Evolutionary conservation across 1,284 basidiomycete genomes (phyloP).

Genomic region (Tetrapyrgos nigripes): DNA sequence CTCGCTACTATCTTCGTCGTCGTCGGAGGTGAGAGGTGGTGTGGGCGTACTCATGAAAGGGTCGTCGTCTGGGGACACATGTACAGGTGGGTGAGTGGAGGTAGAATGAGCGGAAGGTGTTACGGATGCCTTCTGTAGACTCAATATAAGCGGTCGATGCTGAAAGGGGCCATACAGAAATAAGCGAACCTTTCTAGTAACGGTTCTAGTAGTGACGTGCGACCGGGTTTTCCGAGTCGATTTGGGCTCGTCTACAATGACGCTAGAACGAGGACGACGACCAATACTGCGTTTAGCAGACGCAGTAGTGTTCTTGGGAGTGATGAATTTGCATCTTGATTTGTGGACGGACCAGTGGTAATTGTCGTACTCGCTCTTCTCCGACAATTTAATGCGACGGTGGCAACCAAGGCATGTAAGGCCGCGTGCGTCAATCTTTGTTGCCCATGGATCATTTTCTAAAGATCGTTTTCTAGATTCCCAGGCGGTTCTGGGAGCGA

Average conservation of each 20-base stretch:
- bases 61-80: no score
- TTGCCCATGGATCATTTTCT: constrained; percentile 54
- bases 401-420: constrained; percentile 66
- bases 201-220: no score
- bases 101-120: no score
- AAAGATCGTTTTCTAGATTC: constrained; percentile 53
- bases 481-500: constrained; percentile 34
- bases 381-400: constrained; percentile 66
- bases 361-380: constrained; percentile 68
- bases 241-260: no score
- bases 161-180: no score
- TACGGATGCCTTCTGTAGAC: no score
- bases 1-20: constrained; percentile 30
- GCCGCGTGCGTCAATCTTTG: constrained; percentile 54
- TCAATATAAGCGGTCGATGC: no score
- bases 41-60: constrained; percentile 16
- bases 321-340: constrained; percentile 50
- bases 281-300: no score
- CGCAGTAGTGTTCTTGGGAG: not conserved
- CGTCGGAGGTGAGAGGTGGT: constrained; percentile 43
- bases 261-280: no score
- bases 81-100: no score
- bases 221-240: no score
- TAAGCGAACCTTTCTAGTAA: no score
- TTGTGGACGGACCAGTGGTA: constrained; percentile 73